These are phyloP conservation scores for Metschnikowia chrysomelidarum DNA, from an alignment of 805 yeast species.

Conservation along the genomic window DNA sequence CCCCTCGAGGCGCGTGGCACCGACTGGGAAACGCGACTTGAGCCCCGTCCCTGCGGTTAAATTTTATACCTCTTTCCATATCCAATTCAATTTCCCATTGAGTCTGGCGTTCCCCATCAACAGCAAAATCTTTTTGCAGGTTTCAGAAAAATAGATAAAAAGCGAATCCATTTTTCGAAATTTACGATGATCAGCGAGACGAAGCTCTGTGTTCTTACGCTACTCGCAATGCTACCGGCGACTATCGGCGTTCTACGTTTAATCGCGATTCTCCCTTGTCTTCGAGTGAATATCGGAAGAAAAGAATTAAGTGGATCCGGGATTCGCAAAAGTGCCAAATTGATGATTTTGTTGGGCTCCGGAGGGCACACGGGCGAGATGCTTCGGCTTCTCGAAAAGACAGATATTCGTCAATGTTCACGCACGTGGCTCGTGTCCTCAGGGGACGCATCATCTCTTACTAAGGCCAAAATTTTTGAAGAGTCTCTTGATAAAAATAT, in stretches of 20 bases:
- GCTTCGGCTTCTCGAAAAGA: slow-evolving; percentile 59
- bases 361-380: slow-evolving; percentile 98
- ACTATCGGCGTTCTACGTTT: slow-evolving; percentile 9
- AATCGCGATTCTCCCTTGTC: slow-evolving; percentile 12
- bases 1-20: too few relatives aligned
- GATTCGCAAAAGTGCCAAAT: slow-evolving; percentile 2
- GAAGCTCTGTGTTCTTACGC: slow-evolving; percentile 1
- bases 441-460: slow-evolving; percentile 50
- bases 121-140: too few relatives aligned
- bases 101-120: too few relatives aligned
- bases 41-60: too few relatives aligned
- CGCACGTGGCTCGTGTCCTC: slow-evolving; percentile 46
- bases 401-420: slow-evolving; percentile 26
- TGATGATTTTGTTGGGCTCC: slow-evolving; percentile 76
- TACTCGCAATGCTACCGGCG: slow-evolving; percentile 6
- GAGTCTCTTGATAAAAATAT: slow-evolving; percentile 6
- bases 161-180: too few relatives aligned
- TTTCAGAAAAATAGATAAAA: too few relatives aligned
- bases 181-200: slow-evolving; percentile 6
- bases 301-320: background rate
- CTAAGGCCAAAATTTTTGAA: slow-evolving; percentile 40
- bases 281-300: slow-evolving; percentile 2
- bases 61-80: too few relatives aligned
- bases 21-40: too few relatives aligned
- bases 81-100: too few relatives aligned